Conservation (phyloP, 1,139 yeast species). For the Blastobotrys petasosporus region DNA sequence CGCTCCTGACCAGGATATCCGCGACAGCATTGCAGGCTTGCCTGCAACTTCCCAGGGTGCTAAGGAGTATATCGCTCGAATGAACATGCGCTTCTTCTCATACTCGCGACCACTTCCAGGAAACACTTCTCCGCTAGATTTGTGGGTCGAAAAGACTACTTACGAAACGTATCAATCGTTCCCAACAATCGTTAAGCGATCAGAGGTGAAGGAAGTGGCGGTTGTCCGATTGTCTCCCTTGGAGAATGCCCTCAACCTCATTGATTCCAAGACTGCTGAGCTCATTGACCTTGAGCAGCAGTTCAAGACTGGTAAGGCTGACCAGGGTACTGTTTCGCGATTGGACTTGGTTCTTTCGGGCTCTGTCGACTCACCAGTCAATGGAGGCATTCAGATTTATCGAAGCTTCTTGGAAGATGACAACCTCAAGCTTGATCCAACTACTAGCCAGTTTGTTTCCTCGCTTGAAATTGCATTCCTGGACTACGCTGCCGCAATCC, state of each 20-base stretch:
- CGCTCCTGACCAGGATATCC: slow-evolving; percentile 52
- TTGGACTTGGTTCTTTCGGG: slow-evolving; percentile 77
- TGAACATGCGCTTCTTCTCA: slow-evolving; percentile 66
- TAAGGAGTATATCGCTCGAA: slow-evolving; percentile 33
- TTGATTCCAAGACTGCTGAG: slow-evolving; percentile 65
- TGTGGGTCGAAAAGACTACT: slow-evolving; percentile 86
- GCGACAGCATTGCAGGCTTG: slow-evolving; percentile 11
- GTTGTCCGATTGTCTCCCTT: slow-evolving; percentile 72
- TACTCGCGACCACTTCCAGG: slow-evolving; percentile 71
- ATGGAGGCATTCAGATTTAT: slow-evolving; percentile 87
- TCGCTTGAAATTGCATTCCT: slow-evolving; percentile 58
- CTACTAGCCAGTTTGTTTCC: slow-evolving; percentile 37
- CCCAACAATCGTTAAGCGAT: slow-evolving; percentile 85
- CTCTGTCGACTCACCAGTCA: slow-evolving; percentile 87
- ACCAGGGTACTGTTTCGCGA: slow-evolving; percentile 44
- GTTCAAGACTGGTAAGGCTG: slow-evolving; percentile 49
- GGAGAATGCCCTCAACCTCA: slow-evolving; percentile 69
- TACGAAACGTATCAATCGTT: slow-evolving; percentile 70
- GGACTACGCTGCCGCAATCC: slow-evolving; percentile 61
- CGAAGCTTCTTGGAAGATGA: slow-evolving; percentile 55
- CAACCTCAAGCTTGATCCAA: slow-evolving; percentile 36
- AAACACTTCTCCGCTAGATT: slow-evolving; percentile 61
- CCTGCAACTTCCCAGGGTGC: slow-evolving; percentile 25
- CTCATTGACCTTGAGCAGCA: slow-evolving; percentile 61
- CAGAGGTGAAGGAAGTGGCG: slow-evolving; percentile 55